A percentile compares a stretch with the other conserved stretches of the same genome.
These are phyloP conservation scores for Scedosporium aurantiacum DNA, from an alignment of 2,329 filamentous ascomycete species.

Conservation along the genomic window DNA sequence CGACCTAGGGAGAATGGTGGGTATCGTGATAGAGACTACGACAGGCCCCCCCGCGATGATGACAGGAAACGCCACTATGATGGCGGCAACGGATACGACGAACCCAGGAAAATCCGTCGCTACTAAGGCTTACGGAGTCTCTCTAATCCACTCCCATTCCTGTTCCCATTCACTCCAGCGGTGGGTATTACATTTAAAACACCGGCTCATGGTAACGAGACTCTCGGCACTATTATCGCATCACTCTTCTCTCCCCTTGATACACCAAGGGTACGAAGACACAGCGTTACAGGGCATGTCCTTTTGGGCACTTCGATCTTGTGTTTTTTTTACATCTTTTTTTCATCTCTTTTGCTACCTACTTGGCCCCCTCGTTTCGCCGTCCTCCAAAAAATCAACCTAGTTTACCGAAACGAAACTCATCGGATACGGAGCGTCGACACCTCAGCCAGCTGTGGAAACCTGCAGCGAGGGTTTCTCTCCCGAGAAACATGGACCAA, in stretches of 20 bases:
- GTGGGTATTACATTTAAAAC: constrained; percentile 24
- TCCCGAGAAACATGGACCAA: too few relatives aligned
- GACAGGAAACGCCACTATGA: constrained; percentile 57
- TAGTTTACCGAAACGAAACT: not conserved
- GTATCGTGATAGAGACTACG: constrained; percentile 40
- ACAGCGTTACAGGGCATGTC: not conserved
- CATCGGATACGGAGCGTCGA: too few relatives aligned
- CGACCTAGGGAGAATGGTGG: constrained; percentile 30
- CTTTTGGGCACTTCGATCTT: constrained; percentile 10
- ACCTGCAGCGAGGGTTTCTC: too few relatives aligned
- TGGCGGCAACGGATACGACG: constrained; percentile 72
- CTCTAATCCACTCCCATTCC: constrained; percentile 16
- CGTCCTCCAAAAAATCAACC: not conserved
- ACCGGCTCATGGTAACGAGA: not conserved
- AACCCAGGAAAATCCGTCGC: constrained; percentile 55
- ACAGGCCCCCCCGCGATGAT: constrained; percentile 45
- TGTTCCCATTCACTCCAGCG: constrained; percentile 26
- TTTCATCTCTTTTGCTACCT: not conserved
- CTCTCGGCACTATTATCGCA: constrained; percentile 15
- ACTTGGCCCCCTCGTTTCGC: not conserved
- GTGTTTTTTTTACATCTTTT: constrained; percentile 17
- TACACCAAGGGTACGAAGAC: constrained; percentile 3
- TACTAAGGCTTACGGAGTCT: constrained; percentile 32
- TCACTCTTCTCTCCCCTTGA: constrained; percentile 13
- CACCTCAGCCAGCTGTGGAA: too few relatives aligned